phyloP scores from a whole-genome alignment of 805 yeast species.

The Zygosaccharomyces rouxii region DNA sequence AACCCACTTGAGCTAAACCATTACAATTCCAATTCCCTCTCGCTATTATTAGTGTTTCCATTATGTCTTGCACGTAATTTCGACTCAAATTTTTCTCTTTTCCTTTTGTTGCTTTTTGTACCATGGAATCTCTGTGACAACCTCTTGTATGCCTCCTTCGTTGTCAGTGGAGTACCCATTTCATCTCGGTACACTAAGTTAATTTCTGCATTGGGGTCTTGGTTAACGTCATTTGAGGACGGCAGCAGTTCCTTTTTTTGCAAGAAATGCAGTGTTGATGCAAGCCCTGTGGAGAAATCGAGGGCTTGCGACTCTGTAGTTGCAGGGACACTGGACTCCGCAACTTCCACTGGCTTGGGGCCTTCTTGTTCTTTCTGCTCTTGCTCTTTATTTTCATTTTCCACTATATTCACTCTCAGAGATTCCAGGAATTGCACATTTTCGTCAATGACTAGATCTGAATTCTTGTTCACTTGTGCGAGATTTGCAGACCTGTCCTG shows the following conservation, averaged over 20 bases:
- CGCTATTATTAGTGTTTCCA: not conserved
- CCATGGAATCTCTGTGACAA: constrained; percentile 80
- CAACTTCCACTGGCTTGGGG: not conserved
- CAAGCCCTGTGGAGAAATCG: constrained; percentile 30
- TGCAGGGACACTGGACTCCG: too few relatives aligned
- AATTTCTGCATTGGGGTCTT: constrained; percentile 42
- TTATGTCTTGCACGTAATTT: constrained; percentile 23
- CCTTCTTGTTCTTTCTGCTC: not conserved
- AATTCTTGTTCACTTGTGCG: constrained; percentile 14
- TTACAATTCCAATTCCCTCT: not conserved
- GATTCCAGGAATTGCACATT: constrained; percentile 34
- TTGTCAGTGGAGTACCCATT: constrained; percentile 51
- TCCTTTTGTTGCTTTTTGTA: constrained; percentile 30
- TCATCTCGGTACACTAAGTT: constrained; percentile 59
- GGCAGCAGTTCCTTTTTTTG: constrained; percentile 17
- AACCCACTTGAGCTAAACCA: not conserved
- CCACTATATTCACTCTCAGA: constrained; percentile 13
- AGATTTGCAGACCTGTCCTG: constrained; percentile 18
- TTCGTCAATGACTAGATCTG: constrained; percentile 39
- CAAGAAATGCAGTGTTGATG: constrained; percentile 28
- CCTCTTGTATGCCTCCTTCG: constrained; percentile 72
- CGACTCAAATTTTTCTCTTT: constrained; percentile 22
- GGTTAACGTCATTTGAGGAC: constrained; percentile 4
- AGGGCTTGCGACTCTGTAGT: constrained; percentile 4
- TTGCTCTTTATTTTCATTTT: not conserved